phyloP scores from a whole-genome alignment of 108 stramenopile species.

The Nitzschia sp. region DNA sequence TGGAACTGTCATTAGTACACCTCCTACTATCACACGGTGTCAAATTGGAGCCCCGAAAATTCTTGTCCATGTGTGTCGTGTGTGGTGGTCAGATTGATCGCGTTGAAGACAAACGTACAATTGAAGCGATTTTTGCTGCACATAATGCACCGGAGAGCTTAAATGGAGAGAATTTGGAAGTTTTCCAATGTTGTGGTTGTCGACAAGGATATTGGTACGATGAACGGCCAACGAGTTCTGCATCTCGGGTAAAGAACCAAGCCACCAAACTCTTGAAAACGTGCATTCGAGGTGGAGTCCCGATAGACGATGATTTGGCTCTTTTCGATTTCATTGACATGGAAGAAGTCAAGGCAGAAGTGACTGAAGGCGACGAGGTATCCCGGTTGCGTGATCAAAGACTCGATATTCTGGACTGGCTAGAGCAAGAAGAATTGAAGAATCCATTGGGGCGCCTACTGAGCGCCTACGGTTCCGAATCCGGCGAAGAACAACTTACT shows the following conservation, averaged over 20 bases:
- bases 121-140: constrained; percentile 56
- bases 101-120: constrained; percentile 53
- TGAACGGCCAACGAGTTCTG: constrained; percentile 73
- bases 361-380: not conserved
- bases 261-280: constrained; percentile 66
- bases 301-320: constrained; percentile 52
- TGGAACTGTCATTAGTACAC: constrained; percentile 73
- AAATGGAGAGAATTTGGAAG: constrained; percentile 50
- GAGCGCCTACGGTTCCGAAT: constrained; percentile 59
- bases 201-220: constrained; percentile 88
- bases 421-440: constrained; percentile 57
- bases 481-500: constrained; percentile 43
- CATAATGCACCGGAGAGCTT: constrained; percentile 59
- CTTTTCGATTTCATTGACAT: constrained; percentile 75
- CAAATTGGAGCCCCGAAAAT: constrained; percentile 54
- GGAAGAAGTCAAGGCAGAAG: constrained; percentile 37
- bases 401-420: constrained; percentile 71
- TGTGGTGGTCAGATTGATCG: constrained; percentile 80
- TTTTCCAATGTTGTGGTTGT: constrained; percentile 76
- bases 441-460: constrained; percentile 58
- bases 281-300: constrained; percentile 76
- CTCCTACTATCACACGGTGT: constrained; percentile 78
- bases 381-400: not conserved
- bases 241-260: constrained; percentile 73
- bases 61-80: constrained; percentile 82